Evolutionary conservation across 805 yeast genomes (phyloP).

Genomic region (Wickerhamiella vanderwaltii): DNA sequence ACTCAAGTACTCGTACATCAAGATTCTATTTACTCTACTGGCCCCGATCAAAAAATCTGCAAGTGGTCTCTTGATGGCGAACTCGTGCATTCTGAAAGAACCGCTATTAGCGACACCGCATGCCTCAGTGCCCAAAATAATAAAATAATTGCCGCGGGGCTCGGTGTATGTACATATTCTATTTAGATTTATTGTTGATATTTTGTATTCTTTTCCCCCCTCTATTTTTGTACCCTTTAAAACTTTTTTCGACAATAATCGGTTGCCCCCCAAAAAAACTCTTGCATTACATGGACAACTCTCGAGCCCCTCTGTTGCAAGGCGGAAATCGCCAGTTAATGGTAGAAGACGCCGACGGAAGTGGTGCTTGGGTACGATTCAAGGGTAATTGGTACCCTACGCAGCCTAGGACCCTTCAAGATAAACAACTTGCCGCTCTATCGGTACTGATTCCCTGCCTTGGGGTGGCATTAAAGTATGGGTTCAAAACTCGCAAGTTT

Average conservation of each 20-base stretch:
- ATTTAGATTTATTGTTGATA: no score
- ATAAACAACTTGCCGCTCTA: constrained; percentile 16
- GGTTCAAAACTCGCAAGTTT: constrained; percentile 7
- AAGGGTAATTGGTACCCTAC: constrained; percentile 9
- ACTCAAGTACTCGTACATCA: constrained; percentile 42
- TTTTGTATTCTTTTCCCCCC: no score
- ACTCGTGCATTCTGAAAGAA: constrained; percentile 38
- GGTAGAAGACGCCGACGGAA: background rate
- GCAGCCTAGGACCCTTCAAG: constrained; percentile 1
- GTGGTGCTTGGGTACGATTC: constrained; percentile 5
- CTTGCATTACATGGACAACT: background rate
- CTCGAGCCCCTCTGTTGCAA: constrained; percentile 1
- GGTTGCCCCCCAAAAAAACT: no score
- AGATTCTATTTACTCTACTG: constrained; percentile 38
- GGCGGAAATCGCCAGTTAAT: constrained; percentile 1
- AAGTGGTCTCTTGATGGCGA: constrained; percentile 42
- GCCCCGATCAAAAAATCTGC: constrained; percentile 74
- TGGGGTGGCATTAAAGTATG: constrained; percentile 10
- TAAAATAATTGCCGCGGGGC: constrained; percentile 15
- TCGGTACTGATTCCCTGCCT: constrained; percentile 16
- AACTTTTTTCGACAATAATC: no score
- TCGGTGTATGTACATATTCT: constrained; percentile 16
- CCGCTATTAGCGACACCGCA: constrained; percentile 88
- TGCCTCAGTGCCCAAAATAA: constrained; percentile 33
- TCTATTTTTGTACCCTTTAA: no score